Conservation (phyloP, 129 eudicot genomes). For the Flaveria ramosissima region DNA sequence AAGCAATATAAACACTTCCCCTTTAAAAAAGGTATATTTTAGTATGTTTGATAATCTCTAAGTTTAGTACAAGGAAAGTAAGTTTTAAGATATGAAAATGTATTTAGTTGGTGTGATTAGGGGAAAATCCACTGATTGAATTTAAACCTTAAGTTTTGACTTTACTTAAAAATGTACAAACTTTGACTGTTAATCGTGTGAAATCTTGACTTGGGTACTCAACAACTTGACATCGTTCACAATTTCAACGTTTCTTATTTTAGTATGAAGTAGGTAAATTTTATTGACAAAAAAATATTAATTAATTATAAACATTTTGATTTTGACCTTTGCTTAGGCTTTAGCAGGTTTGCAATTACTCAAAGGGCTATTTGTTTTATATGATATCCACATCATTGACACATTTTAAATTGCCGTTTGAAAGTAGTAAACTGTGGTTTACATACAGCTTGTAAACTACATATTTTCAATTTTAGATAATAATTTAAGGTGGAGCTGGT, state of each 20-base stretch:
- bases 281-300: not conserved
- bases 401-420: too few species aligned
- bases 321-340: not conserved
- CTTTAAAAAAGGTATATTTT: too few species aligned
- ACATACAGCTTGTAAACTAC: too few species aligned
- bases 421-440: not conserved
- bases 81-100: not conserved
- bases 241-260: not conserved
- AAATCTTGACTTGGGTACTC: not conserved
- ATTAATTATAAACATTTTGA: not conserved
- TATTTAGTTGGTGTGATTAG: not conserved
- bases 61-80: too few species aligned
- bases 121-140: not conserved
- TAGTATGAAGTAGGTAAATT: not conserved
- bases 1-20: too few species aligned
- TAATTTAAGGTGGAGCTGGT: too few species aligned
- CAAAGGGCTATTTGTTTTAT: too few species aligned
- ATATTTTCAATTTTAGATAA: too few species aligned
- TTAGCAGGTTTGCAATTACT: not conserved
- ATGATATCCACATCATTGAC: too few species aligned
- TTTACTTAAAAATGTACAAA: not conserved
- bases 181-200: not conserved
- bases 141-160: not conserved
- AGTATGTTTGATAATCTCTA: too few species aligned
- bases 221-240: not conserved